Percentiles rank a stretch among this genome's conserved stretches.
phyloP scores from a whole-genome alignment of 768 basidiomycete genomes.

The Kwoniella sp. region DNA sequence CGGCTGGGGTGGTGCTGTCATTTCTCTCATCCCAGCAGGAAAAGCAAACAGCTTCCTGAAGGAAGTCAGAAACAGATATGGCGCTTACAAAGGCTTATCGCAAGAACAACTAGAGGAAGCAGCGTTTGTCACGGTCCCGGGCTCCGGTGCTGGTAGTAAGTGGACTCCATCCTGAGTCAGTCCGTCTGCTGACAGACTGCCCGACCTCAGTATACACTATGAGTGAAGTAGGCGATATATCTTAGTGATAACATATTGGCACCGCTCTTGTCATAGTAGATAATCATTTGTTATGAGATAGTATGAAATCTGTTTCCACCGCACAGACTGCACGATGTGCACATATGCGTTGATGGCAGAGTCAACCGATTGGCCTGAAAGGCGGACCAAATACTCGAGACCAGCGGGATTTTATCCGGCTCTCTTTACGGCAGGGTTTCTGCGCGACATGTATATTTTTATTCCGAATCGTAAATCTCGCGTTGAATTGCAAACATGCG shows the following conservation, averaged over 20 bases:
- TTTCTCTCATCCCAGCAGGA: constrained; percentile 72
- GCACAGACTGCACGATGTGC: too few species aligned
- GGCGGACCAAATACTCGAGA: too few species aligned
- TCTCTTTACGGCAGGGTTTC: too few species aligned
- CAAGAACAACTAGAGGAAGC: constrained; percentile 63
- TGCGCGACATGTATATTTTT: too few species aligned
- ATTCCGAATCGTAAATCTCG: too few species aligned
- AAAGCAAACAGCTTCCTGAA: constrained; percentile 68
- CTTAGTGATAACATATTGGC: background rate
- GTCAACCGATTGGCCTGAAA: too few species aligned
- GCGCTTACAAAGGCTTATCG: constrained; percentile 66
- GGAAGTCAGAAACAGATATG: constrained; percentile 65
- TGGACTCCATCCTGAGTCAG: background rate
- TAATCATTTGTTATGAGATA: too few species aligned
- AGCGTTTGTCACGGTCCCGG: constrained; percentile 4
- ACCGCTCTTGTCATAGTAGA: too few species aligned
- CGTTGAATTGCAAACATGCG: too few species aligned
- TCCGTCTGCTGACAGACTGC: background rate
- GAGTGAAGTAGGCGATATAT: background rate
- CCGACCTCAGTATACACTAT: background rate
- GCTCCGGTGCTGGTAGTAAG: constrained; percentile 10
- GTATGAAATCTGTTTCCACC: too few species aligned
- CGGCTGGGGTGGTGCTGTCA: constrained; percentile 89
- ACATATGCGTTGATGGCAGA: too few species aligned
- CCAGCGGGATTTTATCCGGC: too few species aligned